A percentile compares a stretch with the other conserved stretches of the same genome.
phyloP scores from a whole-genome alignment of 106 monocot genomes.

The Acorus gramineus region DNA sequence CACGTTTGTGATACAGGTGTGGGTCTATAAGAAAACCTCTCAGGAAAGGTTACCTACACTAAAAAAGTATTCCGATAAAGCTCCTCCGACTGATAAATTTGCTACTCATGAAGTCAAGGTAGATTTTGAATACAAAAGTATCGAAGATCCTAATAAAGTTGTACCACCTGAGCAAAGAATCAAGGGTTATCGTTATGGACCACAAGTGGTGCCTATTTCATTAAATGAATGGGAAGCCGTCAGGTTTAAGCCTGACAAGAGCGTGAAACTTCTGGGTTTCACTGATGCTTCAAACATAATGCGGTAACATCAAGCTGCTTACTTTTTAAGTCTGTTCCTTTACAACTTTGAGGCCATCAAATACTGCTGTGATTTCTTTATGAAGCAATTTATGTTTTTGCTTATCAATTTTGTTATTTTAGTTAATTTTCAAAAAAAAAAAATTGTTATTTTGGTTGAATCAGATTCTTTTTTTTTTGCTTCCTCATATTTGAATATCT shows the following conservation, averaged over 20 bases:
- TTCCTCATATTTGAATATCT: too few species aligned
- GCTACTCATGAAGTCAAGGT: slow-evolving; percentile 97
- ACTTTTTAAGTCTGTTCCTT: too few species aligned
- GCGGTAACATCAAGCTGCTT: slow-evolving; percentile 27
- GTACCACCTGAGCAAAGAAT: slow-evolving; percentile 95
- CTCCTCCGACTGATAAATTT: slow-evolving; percentile 71
- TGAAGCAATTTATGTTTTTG: too few species aligned
- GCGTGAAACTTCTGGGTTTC: slow-evolving; percentile 86
- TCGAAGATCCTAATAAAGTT: slow-evolving; percentile 52
- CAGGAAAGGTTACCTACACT: slow-evolving; percentile 93
- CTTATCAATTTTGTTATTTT: too few species aligned
- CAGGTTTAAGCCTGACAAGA: slow-evolving; percentile 78
- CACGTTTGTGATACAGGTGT: slow-evolving; percentile 45
- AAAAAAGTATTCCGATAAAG: slow-evolving; percentile 93
- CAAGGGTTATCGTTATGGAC: slow-evolving; percentile 92
- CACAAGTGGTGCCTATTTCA: slow-evolving; percentile 92
- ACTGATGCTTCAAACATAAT: slow-evolving; percentile 69
- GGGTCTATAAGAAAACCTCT: slow-evolving; percentile 97
- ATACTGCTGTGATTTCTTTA: too few species aligned
- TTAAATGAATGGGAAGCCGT: slow-evolving; percentile 78
- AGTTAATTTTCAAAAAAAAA: too few species aligned
- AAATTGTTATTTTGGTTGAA: too few species aligned
- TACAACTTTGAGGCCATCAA: too few species aligned
- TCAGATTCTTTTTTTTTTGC: too few species aligned
- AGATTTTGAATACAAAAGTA: slow-evolving; percentile 78